Percentiles rank a stretch among this genome's conserved stretches.
Conservation (phyloP, 1,139 yeast species). For the Scheffersomyces segobiensis region DNA sequence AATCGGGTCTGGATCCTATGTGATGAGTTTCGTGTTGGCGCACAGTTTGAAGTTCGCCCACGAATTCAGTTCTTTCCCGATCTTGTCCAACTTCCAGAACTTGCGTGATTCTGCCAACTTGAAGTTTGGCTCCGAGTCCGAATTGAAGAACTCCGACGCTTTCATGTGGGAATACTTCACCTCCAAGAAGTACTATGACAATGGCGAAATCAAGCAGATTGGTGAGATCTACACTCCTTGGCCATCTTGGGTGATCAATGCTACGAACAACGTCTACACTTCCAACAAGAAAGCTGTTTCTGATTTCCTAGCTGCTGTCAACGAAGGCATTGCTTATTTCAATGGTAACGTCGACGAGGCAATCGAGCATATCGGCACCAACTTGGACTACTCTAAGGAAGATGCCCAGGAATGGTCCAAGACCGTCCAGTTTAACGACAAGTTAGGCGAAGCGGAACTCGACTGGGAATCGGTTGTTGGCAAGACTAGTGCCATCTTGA, state of each 20-base stretch:
- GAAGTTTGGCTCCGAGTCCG: constrained; percentile 29
- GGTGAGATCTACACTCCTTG: constrained; percentile 94
- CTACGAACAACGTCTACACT: constrained; percentile 35
- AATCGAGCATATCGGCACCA: constrained; percentile 58
- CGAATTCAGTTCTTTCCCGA: constrained; percentile 55
- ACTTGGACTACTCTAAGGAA: constrained; percentile 72
- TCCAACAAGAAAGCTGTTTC: constrained; percentile 28
- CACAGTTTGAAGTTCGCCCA: constrained; percentile 49
- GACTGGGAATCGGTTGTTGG: constrained; percentile 53
- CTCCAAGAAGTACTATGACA: constrained; percentile 79
- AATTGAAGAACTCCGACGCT: constrained; percentile 60
- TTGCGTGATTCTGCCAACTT: constrained; percentile 78
- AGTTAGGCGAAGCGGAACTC: constrained; percentile 42
- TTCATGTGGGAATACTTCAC: constrained; percentile 98
- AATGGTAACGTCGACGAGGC: constrained; percentile 63
- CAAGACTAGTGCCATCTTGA: constrained; percentile 62
- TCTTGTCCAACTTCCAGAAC: constrained; percentile 69
- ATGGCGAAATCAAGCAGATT: constrained; percentile 72
- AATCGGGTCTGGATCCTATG: constrained; percentile 88
- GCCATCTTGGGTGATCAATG: constrained; percentile 90
- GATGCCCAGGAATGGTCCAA: constrained; percentile 82
- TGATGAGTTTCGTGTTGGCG: constrained; percentile 86
- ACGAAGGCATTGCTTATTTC: constrained; percentile 70
- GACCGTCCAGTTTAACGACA: constrained; percentile 64
- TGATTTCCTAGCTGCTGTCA: constrained; percentile 53